Conservation (phyloP, 345 rosid species). For the Viola odorata region DNA sequence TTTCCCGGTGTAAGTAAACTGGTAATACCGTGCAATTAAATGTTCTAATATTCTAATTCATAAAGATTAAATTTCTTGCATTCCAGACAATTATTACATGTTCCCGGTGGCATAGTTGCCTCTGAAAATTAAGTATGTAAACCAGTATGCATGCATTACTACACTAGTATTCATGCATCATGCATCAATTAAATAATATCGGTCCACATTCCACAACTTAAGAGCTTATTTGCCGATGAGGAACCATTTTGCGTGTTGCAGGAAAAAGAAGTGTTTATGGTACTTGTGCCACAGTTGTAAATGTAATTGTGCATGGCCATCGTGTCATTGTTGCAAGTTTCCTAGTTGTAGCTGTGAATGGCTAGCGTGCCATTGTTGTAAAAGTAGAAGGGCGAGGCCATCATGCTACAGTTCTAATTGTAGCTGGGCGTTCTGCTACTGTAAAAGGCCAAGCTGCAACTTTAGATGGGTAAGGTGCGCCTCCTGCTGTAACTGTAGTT, state of each 20-base stretch:
- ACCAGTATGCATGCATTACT: no score
- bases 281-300: no score
- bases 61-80: not conserved
- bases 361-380: slow-evolving; percentile 22
- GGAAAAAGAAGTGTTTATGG: no score
- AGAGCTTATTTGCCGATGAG: slow-evolving; percentile 14
- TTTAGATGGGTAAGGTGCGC: slow-evolving; percentile 20
- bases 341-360: no score
- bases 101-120: not conserved
- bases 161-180: not conserved
- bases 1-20: slow-evolving; percentile 49
- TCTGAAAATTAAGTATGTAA: no score
- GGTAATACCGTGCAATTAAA: no score
- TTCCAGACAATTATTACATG: not conserved
- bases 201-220: slow-evolving; percentile 4
- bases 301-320: no score
- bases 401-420: slow-evolving; percentile 38
- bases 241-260: not conserved
- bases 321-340: no score
- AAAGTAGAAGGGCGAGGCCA: slow-evolving; percentile 28
- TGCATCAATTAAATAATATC: no score
- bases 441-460: slow-evolving; percentile 11
- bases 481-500: slow-evolving; percentile 28
- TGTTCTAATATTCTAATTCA: not conserved
- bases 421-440: slow-evolving; percentile 30